Conservation (phyloP, 495 filamentous ascomycete genomes). For the Letharia columbiana region DNA sequence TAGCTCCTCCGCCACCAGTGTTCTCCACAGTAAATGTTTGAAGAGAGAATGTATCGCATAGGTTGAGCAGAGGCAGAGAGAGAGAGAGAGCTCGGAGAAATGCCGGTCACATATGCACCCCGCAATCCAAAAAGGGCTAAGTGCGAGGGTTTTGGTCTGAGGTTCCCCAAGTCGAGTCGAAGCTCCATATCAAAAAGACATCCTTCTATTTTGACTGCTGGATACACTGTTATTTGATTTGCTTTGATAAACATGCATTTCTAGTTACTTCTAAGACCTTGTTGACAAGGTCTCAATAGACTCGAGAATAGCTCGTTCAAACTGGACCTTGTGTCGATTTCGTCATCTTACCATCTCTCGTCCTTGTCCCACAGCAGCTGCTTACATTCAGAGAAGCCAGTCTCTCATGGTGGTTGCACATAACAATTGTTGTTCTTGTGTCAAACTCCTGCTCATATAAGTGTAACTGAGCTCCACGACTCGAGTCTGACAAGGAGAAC, state of each 20-base stretch:
- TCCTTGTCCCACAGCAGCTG: not conserved
- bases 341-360: not conserved
- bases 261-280: not conserved
- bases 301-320: not conserved
- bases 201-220: not conserved
- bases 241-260: too few relatives aligned
- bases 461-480: not conserved
- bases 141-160: too few relatives aligned
- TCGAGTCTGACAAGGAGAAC: not conserved
- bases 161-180: not conserved
- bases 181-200: not conserved
- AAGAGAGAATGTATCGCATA: not conserved
- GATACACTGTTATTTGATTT: not conserved
- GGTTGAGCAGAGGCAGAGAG: not conserved
- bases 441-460: not conserved
- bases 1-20: not conserved
- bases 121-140: conserved; percentile 4
- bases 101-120: not conserved
- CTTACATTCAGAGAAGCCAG: not conserved
- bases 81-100: not conserved
- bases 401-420: not conserved
- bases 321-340: not conserved
- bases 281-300: not conserved
- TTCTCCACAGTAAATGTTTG: not conserved
- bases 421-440: not conserved